Conservation (phyloP, 140 eudicot genomes). For the Cichorium intybus region DNA sequence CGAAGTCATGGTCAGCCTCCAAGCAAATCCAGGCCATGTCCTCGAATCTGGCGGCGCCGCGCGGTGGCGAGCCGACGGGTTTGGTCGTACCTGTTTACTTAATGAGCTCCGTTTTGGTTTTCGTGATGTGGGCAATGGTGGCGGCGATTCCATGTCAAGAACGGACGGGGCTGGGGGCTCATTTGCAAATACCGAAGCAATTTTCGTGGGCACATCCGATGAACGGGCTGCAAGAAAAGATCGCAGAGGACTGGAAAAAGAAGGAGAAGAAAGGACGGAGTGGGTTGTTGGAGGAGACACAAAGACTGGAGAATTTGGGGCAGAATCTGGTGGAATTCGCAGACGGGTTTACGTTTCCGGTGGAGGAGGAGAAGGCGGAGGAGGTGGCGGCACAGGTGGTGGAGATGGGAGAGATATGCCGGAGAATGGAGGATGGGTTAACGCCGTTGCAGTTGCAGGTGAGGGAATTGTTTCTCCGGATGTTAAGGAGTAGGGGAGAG, state of each 20-base stretch:
- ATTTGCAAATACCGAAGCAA: slow-evolving; percentile 51
- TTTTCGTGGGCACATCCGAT: slow-evolving; percentile 67
- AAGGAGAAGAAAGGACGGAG: slow-evolving; percentile 74
- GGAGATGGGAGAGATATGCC: slow-evolving; percentile 73
- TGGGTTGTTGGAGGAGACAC: slow-evolving; percentile 75
- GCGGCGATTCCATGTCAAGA: slow-evolving; percentile 95
- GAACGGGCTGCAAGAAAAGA: slow-evolving; percentile 67
- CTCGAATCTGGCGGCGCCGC: slow-evolving; percentile 66
- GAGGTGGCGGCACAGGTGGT: slow-evolving; percentile 61
- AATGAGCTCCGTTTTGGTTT: slow-evolving; percentile 59
- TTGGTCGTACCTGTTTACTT: slow-evolving; percentile 58
- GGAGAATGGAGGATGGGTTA: slow-evolving; percentile 71
- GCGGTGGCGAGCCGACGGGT: slow-evolving; percentile 73
- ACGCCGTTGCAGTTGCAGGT: slow-evolving; percentile 59
- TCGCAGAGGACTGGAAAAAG: slow-evolving; percentile 89
- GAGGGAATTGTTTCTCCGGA: slow-evolving; percentile 78
- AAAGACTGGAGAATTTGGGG: slow-evolving; percentile 56
- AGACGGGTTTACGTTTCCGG: slow-evolving; percentile 54
- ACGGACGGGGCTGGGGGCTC: slow-evolving; percentile 52
- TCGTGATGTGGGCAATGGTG: slow-evolving; percentile 84
- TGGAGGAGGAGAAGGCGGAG: slow-evolving; percentile 65
- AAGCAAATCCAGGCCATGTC: slow-evolving; percentile 80
- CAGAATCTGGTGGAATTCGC: slow-evolving; percentile 50
- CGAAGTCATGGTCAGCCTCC: slow-evolving; percentile 77
- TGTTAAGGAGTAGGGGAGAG: slow-evolving; percentile 73